A percentile compares a stretch with the other conserved stretches of the same genome.
phyloP scores from a whole-genome alignment of 1,284 basidiomycete genomes.

The Leccinum ponderosum region DNA sequence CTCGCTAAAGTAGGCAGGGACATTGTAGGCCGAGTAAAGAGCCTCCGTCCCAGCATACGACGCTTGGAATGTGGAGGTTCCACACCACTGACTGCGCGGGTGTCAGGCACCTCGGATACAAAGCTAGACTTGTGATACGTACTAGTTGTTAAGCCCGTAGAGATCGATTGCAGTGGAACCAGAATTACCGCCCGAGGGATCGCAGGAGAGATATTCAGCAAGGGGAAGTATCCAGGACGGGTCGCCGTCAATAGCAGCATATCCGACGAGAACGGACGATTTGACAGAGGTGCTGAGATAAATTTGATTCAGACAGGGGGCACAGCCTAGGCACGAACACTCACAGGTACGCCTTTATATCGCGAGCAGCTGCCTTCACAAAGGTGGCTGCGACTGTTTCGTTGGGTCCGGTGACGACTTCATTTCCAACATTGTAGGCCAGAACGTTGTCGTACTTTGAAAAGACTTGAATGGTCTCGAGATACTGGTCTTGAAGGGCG shows the following conservation, averaged over 20 bases:
- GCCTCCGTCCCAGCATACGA: constrained; percentile 56
- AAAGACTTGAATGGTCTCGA: constrained; percentile 77
- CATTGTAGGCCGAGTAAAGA: constrained; percentile 68
- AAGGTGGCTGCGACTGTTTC: constrained; percentile 73
- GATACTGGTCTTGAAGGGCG: constrained; percentile 80
- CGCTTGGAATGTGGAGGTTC: constrained; percentile 56
- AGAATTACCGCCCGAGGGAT: constrained; percentile 51
- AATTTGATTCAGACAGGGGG: background rate
- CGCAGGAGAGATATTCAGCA: constrained; percentile 83
- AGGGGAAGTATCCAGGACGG: constrained; percentile 66
- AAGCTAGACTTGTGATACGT: constrained; percentile 29
- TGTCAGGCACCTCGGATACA: constrained; percentile 11
- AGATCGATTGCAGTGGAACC: constrained; percentile 76
- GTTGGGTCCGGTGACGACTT: constrained; percentile 66
- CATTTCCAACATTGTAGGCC: constrained; percentile 88
- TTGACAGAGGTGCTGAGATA: constrained; percentile 60
- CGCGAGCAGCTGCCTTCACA: constrained; percentile 90
- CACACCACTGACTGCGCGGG: constrained; percentile 73
- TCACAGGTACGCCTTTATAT: constrained; percentile 83
- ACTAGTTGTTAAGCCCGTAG: constrained; percentile 84
- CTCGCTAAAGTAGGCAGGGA: constrained; percentile 90
- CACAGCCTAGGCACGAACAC: constrained; percentile 22
- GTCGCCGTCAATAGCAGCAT: constrained; percentile 82
- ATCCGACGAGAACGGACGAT: constrained; percentile 75
- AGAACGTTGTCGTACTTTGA: constrained; percentile 82